These are phyloP conservation scores for Populus tomentosa DNA, from an alignment of 441 rosid genomes.

Conservation along the genomic window DNA sequence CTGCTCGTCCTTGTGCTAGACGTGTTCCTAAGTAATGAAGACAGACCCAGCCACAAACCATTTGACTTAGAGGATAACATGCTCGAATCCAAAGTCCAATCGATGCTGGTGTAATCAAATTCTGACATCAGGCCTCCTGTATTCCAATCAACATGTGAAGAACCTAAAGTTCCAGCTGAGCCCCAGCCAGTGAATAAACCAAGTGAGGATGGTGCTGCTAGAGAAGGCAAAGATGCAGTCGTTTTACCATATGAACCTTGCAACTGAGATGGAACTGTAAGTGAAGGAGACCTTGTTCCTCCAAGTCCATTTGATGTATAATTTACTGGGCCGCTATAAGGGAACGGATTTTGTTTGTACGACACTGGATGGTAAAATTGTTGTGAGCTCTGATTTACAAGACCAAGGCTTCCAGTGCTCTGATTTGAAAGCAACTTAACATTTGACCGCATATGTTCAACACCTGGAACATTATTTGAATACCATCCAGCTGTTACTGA, in stretches of 20 bases:
- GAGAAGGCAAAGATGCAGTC: constrained; percentile 31
- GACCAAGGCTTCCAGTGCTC: constrained; percentile 15
- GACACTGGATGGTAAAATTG: constrained; percentile 27
- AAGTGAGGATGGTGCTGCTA: constrained; percentile 48
- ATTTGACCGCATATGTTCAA: constrained; percentile 28
- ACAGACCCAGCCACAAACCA: constrained; percentile 46
- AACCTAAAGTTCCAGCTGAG: constrained; percentile 26
- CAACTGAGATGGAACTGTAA: constrained; percentile 30
- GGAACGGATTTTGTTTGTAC: constrained; percentile 24
- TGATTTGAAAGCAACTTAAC: constrained; percentile 20
- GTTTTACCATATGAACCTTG: constrained; percentile 21
- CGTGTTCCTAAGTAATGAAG: constrained; percentile 37
- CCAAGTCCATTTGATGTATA: constrained; percentile 22
- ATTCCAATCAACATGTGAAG: constrained; percentile 47
- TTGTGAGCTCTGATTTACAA: constrained; percentile 24
- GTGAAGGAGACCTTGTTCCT: constrained; percentile 30
- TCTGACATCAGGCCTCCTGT: constrained; percentile 32
- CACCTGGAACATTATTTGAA: constrained; percentile 19
- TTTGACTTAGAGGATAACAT: constrained; percentile 26
- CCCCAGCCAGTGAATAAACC: constrained; percentile 49
- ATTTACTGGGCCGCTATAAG: constrained; percentile 6
- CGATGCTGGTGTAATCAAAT: constrained; percentile 44
- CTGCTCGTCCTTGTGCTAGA: constrained; percentile 32
- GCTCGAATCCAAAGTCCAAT: constrained; percentile 46
- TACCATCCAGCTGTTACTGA: constrained; percentile 29